Percentiles rank a stretch among this genome's conserved stretches.
phyloP scores from a whole-genome alignment of 139 green algal genomes.

The Chlorella ohadii region DNA sequence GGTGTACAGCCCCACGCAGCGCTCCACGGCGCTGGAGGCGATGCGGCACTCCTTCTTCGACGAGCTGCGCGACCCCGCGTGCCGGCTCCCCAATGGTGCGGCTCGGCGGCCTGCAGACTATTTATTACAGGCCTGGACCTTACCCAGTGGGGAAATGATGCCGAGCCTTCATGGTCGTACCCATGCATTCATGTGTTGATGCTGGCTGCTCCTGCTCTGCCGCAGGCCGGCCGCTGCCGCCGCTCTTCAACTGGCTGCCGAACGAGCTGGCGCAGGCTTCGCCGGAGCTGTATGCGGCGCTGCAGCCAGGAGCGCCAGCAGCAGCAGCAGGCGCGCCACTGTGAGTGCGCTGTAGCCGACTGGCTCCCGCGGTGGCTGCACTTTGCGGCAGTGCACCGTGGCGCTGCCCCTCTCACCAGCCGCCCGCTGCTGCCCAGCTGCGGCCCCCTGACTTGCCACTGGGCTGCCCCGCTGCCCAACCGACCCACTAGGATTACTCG shows the following conservation, averaged over 20 bases:
- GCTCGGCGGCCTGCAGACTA: neutral
- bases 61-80: constrained; percentile 87
- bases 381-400: no score
- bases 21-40: constrained; percentile 75
- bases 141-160: no score
- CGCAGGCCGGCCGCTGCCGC: constrained; percentile 82
- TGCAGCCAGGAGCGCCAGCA: constrained; percentile 11
- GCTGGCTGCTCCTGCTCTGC: neutral
- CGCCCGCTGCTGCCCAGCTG: no score
- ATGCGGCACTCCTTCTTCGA: constrained; percentile 97
- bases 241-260: constrained; percentile 92
- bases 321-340: neutral
- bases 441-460: neutral
- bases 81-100: constrained; percentile 86
- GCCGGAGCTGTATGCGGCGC: constrained; percentile 9
- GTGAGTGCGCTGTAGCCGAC: neutral
- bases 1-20: constrained; percentile 89
- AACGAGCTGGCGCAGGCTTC: constrained; percentile 69
- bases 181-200: no score
- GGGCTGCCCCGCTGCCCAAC: no score
- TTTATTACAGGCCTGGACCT: no score
- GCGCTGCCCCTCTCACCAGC: no score
- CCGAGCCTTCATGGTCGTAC: no score
- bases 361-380: neutral
- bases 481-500: no score